Percentiles rank a stretch among this genome's conserved stretches.
These are phyloP conservation scores for Colletotrichum caudatum DNA, from an alignment of 2,329 filamentous ascomycete genomes.

Conservation along the genomic window DNA sequence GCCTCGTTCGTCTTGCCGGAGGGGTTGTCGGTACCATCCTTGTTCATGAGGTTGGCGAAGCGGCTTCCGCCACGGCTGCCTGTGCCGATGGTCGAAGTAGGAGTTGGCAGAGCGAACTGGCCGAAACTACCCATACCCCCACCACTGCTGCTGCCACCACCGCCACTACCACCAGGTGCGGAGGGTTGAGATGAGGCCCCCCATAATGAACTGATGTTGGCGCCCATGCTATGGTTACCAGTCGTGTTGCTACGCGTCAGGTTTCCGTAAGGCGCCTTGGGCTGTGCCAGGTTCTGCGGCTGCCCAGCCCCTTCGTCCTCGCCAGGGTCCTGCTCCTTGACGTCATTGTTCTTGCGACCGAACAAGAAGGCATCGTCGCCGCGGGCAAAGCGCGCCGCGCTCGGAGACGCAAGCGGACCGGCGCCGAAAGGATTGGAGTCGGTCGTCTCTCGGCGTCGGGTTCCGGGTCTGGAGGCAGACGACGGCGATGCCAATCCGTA, in stretches of 20 bases:
- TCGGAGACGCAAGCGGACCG: conserved; percentile 70
- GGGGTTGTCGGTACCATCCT: conserved; percentile 78
- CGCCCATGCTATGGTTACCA: conserved; percentile 59
- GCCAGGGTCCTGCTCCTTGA: conserved; percentile 58
- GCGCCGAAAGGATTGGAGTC: conserved; percentile 74
- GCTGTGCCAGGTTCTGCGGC: conserved; percentile 45
- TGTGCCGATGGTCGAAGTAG: conserved; percentile 65
- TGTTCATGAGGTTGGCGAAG: conserved; percentile 86
- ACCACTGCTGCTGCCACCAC: conserved; percentile 50
- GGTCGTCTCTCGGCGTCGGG: conserved; percentile 83
- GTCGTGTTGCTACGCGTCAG: conserved; percentile 68
- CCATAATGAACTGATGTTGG: conserved; percentile 58
- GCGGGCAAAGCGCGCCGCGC: conserved; percentile 68
- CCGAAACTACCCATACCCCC: conserved; percentile 86
- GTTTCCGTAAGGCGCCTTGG: conserved; percentile 56
- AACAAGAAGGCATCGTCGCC: conserved; percentile 73
- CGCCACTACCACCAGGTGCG: conserved; percentile 34
- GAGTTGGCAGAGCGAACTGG: conserved; percentile 79
- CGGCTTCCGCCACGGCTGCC: conserved; percentile 83
- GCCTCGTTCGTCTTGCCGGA: conserved; percentile 62
- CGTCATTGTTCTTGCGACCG: conserved; percentile 64
- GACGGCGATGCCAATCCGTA: conserved; percentile 82
- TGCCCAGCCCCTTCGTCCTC: conserved; percentile 59
- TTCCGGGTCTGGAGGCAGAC: conserved; percentile 76
- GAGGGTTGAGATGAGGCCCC: conserved; percentile 46